Percentiles rank a stretch among this genome's conserved stretches.
Conservation (phyloP, 192 early-diverging fungal genomes). For the Chytriomyces confervae region DNA sequence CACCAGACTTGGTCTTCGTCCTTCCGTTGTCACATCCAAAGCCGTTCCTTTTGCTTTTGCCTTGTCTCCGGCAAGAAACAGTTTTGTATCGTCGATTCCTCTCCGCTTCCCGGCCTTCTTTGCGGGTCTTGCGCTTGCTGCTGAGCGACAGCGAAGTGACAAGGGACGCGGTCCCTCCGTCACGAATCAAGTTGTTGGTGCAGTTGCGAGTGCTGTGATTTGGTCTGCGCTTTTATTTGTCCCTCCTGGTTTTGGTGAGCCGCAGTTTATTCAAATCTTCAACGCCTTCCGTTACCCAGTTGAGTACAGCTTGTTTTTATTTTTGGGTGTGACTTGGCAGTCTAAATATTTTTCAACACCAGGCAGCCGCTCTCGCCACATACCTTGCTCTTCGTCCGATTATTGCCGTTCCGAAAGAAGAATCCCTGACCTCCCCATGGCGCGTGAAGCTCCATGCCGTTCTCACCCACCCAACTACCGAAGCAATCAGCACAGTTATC, state of each 20-base stretch:
- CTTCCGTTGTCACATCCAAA: constrained; percentile 62
- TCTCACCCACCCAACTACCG: constrained; percentile 26
- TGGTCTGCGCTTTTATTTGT: constrained; percentile 6
- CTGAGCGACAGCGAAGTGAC: constrained; percentile 16
- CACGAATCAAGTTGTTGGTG: constrained; percentile 18
- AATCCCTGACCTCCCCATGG: constrained; percentile 11
- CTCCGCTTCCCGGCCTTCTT: constrained; percentile 38
- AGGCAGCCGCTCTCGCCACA: constrained; percentile 23
- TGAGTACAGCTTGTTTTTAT: background rate
- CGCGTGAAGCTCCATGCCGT: constrained; percentile 23
- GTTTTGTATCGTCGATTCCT: constrained; percentile 10
- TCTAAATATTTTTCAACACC: background rate
- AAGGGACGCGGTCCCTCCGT: constrained; percentile 11
- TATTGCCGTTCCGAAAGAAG: constrained; percentile 24
- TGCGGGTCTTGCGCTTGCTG: constrained; percentile 35
- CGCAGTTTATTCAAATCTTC: background rate
- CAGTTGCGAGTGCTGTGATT: constrained; percentile 2
- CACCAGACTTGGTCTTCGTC: constrained; percentile 77
- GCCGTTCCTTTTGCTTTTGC: constrained; percentile 4
- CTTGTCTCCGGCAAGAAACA: background rate
- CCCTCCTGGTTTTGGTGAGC: constrained; percentile 2
- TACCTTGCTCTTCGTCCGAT: constrained; percentile 32
- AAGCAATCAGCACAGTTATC: constrained; percentile 17
- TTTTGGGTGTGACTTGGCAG: background rate
- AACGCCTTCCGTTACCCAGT: constrained; percentile 30